Evolutionary conservation across 495 filamentous ascomycete genomes (phyloP).

Genomic region (Lindgomyces ingoldianus): DNA sequence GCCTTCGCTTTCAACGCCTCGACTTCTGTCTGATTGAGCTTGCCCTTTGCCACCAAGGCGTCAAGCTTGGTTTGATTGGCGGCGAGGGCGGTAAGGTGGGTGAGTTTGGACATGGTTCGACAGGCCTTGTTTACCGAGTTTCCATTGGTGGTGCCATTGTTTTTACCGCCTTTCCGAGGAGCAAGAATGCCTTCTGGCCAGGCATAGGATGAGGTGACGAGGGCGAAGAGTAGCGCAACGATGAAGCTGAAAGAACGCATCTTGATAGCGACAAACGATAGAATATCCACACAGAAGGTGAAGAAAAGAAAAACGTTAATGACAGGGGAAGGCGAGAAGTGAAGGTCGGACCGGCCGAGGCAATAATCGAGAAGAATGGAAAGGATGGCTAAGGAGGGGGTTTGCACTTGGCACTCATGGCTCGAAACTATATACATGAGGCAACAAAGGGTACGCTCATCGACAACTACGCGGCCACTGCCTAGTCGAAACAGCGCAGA

Average conservation of each 20-base stretch:
- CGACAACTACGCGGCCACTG: constrained; percentile 20
- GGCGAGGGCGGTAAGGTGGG: constrained; percentile 17
- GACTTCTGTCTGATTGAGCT: constrained; percentile 17
- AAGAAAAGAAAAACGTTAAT: not conserved
- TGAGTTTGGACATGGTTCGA: constrained; percentile 16
- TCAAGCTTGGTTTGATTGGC: constrained; percentile 26
- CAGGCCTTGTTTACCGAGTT: constrained; percentile 22
- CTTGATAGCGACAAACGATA: not conserved
- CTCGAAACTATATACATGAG: constrained; percentile 8
- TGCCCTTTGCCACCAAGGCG: constrained; percentile 14
- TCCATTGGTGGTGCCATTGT: constrained; percentile 18
- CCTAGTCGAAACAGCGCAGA: constrained; percentile 18
- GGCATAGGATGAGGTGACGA: constrained; percentile 12
- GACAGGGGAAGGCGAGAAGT: not conserved
- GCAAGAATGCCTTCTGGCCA: constrained; percentile 12
- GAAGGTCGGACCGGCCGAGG: constrained; percentile 26
- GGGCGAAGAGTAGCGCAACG: constrained; percentile 17
- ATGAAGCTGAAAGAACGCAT: constrained; percentile 27
- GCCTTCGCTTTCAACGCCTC: constrained; percentile 21
- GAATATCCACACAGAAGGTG: not conserved
- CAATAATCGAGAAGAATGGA: constrained; percentile 9
- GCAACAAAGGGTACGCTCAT: not conserved
- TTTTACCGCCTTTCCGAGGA: constrained; percentile 9
- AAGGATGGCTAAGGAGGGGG: constrained; percentile 1
- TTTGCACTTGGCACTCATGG: not conserved